A percentile compares a stretch with the other conserved stretches of the same genome.
These are phyloP conservation scores for Cryphonectria nitschkei DNA, from an alignment of 2,329 filamentous ascomycete genomes.

Conservation along the genomic window DNA sequence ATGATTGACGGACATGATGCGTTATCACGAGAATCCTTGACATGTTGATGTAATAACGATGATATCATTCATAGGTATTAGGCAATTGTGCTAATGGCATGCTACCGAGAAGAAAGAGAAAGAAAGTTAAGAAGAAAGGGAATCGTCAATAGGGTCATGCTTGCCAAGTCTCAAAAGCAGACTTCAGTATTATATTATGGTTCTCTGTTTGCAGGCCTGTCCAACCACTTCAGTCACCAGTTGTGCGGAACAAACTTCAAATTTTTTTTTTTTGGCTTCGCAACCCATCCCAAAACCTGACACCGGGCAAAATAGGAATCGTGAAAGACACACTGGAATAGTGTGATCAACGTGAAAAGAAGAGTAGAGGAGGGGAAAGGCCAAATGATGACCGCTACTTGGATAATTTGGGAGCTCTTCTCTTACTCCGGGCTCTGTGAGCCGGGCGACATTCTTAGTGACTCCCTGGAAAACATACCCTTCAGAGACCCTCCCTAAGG, in stretches of 20 bases:
- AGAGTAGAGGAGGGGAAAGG: not conserved
- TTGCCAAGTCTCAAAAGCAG: not conserved
- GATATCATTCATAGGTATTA: slow-evolving; percentile 11
- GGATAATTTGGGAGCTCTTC: not conserved
- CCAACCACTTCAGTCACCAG: not conserved
- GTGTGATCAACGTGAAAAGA: slow-evolving; percentile 1
- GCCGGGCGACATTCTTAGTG: slow-evolving; percentile 19
- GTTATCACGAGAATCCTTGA: not conserved
- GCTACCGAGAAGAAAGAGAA: not conserved
- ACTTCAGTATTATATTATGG: not conserved
- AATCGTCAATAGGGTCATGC: not conserved
- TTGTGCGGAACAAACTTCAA: not conserved
- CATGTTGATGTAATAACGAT: not conserved
- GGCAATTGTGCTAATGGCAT: not conserved
- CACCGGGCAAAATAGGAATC: not conserved
- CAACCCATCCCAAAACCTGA: not conserved
- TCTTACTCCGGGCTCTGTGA: slow-evolving; percentile 11
- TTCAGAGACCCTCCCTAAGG: slow-evolving; percentile 26
- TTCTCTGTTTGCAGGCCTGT: not conserved
- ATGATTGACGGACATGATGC: not conserved
- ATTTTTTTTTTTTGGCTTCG: not conserved
- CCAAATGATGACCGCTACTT: not conserved
- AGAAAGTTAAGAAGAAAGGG: too few relatives aligned
- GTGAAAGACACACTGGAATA: not conserved
- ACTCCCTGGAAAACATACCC: slow-evolving; percentile 27